These are phyloP conservation scores for Tetrahymena elliotti DNA, from an alignment of 73 alveolate genomes.

Conservation along the genomic window DNA sequence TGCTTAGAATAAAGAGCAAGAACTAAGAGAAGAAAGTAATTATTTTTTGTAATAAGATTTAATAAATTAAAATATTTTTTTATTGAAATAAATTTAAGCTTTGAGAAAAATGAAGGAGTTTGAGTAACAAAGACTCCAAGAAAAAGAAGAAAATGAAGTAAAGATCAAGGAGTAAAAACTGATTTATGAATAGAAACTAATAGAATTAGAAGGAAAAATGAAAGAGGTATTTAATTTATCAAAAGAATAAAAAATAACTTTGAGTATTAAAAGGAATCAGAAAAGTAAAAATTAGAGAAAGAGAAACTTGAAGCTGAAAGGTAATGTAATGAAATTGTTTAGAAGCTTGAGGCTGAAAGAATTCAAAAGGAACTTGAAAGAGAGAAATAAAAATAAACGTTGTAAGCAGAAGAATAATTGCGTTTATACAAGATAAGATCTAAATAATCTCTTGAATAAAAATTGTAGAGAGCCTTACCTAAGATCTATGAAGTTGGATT, in stretches of 20 bases:
- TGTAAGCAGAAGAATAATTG: conserved; percentile 33
- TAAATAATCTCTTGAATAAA: conserved; percentile 23
- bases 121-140: conserved; percentile 23
- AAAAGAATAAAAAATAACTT: background rate
- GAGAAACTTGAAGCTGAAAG: conserved; percentile 29
- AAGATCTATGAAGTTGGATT: conserved; percentile 58
- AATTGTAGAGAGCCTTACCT: conserved; percentile 41
- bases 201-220: conserved; percentile 12
- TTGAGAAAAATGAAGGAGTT: conserved; percentile 4
- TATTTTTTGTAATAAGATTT: background rate
- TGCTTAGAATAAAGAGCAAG: background rate
- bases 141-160: conserved; percentile 8
- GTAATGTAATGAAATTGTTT: background rate
- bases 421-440: conserved; percentile 14
- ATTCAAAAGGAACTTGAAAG: conserved; percentile 6
- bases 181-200: background rate
- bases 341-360: conserved; percentile 15
- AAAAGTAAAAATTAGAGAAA: background rate
- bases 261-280: background rate
- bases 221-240: background rate
- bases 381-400: conserved; percentile 7
- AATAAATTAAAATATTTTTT: background rate
- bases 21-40: conserved; percentile 17
- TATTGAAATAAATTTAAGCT: background rate
- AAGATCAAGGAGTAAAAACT: conserved; percentile 13